phyloP scores from a whole-genome alignment of 1,284 basidiomycete species.

The Moniliophthora roreri region DNA sequence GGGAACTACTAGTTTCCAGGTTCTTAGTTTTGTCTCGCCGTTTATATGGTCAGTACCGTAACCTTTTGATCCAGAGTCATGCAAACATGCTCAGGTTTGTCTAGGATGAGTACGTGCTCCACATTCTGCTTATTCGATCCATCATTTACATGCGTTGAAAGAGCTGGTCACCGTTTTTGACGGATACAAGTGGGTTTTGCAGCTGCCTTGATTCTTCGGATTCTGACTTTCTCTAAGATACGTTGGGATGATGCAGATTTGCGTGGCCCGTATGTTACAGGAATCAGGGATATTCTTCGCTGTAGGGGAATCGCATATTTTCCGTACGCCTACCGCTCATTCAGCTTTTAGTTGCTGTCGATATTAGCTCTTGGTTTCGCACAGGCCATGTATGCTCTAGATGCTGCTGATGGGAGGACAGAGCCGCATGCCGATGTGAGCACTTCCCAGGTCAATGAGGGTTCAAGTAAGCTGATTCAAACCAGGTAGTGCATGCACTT shows the following conservation, averaged over 20 bases:
- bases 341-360: conserved; percentile 59
- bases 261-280: conserved; percentile 85
- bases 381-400: conserved; percentile 86
- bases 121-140: conserved; percentile 5
- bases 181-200: conserved; percentile 73
- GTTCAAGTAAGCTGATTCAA: not conserved
- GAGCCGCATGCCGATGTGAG: conserved; percentile 52
- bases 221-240: conserved; percentile 42
- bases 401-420: conserved; percentile 83
- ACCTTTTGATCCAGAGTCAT: conserved; percentile 6
- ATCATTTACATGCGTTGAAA: conserved; percentile 29
- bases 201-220: not conserved
- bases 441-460: not conserved
- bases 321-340: conserved; percentile 9
- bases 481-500: conserved; percentile 70
- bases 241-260: conserved; percentile 85
- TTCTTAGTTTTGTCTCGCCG: conserved; percentile 83
- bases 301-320: conserved; percentile 39
- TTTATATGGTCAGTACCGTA: conserved; percentile 70
- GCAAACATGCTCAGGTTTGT: conserved; percentile 3
- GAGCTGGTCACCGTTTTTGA: conserved; percentile 81
- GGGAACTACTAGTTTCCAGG: conserved; percentile 80
- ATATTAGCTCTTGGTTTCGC: conserved; percentile 84
- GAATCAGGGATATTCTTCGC: conserved; percentile 94
- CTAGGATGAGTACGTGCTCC: conserved; percentile 73